Base-by-base conservation (phyloP, 495 filamentous ascomycete genomes). In the Saxispiralis lemnorum region DNA sequence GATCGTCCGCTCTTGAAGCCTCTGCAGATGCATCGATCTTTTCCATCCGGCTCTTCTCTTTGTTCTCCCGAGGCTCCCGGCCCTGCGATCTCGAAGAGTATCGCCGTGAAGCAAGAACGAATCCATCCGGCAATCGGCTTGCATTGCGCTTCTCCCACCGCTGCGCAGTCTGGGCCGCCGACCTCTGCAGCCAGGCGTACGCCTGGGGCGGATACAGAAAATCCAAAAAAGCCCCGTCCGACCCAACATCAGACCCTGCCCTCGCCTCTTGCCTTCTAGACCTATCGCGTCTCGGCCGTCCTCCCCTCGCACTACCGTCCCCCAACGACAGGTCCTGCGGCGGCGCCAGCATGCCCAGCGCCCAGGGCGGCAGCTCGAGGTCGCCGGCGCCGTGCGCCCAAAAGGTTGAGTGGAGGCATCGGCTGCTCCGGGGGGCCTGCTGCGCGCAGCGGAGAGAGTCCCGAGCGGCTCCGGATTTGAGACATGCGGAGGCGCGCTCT, bases 401-500 rank as follows among this genome's bases (percentile, higher is more conserved):
- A 45, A 84, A 79, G 41, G 63, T 56, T 19, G 71, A 72, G 48
- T 77, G 76, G 13, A 87, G 67, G 38, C 66, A 63, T 38, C 73
- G 72, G 51, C 67, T 65, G 51, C 63, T 72, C 53, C 66, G 73
- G 49, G 70, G 61, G n/a, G 67, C 59, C 47, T 64, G 65, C 35
- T 63, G 66, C 31, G 70, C 55, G 45, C 67, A 65, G 53, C 72
- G 78, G 50, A 83, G 62, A 51, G 80, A 67, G 63, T 70, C 69
- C 58, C 73, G 72, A 61, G 70, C 59, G 58, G 72, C 74, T 69
- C 78, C 81, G 66, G 72, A 74, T 71, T 86, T 75, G 61, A 86
- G 70, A 66, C 74, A 80, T 66, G 72, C 71, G 46, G 75, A 74
- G 43, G 78, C 79, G 60, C 78, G 79, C 78, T 92, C 82, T 62